phyloP scores from a whole-genome alignment of 1,284 basidiomycete genomes.

The Ustilago bromivora region DNA sequence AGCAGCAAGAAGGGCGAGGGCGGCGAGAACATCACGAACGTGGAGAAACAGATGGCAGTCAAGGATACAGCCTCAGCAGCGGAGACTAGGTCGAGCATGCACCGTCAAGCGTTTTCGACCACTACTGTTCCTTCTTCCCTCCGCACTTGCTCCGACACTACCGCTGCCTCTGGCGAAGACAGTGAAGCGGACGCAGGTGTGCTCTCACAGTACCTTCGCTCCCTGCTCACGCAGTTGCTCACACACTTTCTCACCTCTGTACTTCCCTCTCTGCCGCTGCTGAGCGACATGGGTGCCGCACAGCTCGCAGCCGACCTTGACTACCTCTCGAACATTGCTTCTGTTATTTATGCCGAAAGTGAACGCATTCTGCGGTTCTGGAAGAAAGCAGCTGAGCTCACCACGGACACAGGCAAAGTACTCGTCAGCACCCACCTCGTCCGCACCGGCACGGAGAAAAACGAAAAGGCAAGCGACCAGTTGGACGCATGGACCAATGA shows the following conservation, averaged over 20 bases:
- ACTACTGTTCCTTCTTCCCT: conserved; percentile 70
- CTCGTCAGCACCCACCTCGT: conserved; percentile 20
- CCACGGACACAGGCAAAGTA: conserved; percentile 13
- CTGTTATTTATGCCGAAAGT: conserved; percentile 75
- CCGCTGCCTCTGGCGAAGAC: conserved; percentile 54
- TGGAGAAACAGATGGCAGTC: background rate
- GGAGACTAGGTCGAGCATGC: conserved; percentile 34
- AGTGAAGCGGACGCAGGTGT: conserved; percentile 64
- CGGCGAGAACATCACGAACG: conserved; percentile 72
- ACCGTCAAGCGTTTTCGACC: conserved; percentile 40
- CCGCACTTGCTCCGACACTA: conserved; percentile 11
- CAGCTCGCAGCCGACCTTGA: conserved; percentile 89
- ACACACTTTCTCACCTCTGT: conserved; percentile 70
- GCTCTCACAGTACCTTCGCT: conserved; percentile 82
- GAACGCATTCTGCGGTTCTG: conserved; percentile 26
- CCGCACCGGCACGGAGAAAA: background rate
- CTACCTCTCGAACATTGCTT: conserved; percentile 90
- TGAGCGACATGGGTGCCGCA: conserved; percentile 78
- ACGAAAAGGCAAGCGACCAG: background rate
- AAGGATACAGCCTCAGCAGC: conserved; percentile 4
- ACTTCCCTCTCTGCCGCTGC: conserved; percentile 72
- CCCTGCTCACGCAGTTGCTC: conserved; percentile 78
- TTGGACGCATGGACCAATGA: conserved; percentile 20
- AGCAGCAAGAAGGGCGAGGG: conserved; percentile 6
- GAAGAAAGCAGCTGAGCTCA: conserved; percentile 31